phyloP scores from a whole-genome alignment of 768 basidiomycete species.

The Tephrocybe sp. region DNA sequence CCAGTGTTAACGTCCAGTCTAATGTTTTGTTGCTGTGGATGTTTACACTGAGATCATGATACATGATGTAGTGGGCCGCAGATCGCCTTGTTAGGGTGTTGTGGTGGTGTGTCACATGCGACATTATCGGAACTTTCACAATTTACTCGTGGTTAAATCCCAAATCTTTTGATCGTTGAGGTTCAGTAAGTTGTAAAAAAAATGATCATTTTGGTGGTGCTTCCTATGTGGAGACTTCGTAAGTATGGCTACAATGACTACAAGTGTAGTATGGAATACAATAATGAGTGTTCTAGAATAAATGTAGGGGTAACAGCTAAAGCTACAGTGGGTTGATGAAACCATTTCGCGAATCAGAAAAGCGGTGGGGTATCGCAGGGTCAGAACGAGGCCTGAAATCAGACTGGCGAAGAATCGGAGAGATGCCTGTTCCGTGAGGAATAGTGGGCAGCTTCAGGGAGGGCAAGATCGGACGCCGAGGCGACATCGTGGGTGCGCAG shows the following conservation, averaged over 20 bases:
- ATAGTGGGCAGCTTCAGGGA: conserved; percentile 7
- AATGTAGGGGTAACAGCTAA: conserved; percentile 11
- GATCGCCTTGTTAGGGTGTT: too few relatives aligned
- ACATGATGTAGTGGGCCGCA: too few relatives aligned
- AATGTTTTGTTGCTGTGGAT: too few relatives aligned
- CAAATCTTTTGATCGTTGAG: too few relatives aligned
- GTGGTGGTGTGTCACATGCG: too few relatives aligned
- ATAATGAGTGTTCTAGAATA: conserved; percentile 14
- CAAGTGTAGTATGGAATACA: conserved; percentile 1
- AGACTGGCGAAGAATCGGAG: conserved; percentile 13
- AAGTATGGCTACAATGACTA: conserved; percentile 16
- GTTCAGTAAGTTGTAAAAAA: not conserved
- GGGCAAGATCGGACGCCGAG: conserved; percentile 1
- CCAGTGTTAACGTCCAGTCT: too few relatives aligned
- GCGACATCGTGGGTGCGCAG: conserved; percentile 17
- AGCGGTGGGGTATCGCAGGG: conserved; percentile 5
- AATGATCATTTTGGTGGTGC: not conserved
- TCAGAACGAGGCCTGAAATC: not conserved
- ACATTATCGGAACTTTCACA: too few relatives aligned
- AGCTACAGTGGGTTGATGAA: conserved; percentile 15
- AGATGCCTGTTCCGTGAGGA: conserved; percentile 6
- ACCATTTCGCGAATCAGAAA: not conserved
- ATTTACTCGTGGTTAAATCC: too few relatives aligned
- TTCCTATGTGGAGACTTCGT: conserved; percentile 1
- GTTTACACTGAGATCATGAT: too few relatives aligned